A percentile compares a stretch with the other conserved stretches of the same genome.
phyloP scores from a whole-genome alignment of 345 rosid species.

The Dovyalis caffra region DNA sequence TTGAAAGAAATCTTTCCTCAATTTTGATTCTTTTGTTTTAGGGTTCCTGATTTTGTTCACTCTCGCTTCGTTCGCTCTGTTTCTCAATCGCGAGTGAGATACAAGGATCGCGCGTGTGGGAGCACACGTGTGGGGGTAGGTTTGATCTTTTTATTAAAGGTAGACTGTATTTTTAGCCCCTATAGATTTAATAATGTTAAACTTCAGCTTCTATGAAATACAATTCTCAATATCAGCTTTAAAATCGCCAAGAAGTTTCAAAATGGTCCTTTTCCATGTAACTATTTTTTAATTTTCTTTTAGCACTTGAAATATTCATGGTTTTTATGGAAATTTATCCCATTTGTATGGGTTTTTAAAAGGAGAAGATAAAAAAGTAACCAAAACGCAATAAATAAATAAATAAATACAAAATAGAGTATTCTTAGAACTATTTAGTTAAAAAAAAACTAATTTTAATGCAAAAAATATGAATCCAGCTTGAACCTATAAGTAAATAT shows the following conservation, averaged over 20 bases:
- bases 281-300: not conserved
- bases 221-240: not conserved
- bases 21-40: not conserved
- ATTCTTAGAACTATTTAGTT: too few relatives aligned
- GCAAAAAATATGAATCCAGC: too few relatives aligned
- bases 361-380: too few relatives aligned
- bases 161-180: not conserved
- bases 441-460: too few relatives aligned
- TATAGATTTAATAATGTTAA: not conserved
- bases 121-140: not conserved
- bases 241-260: not conserved
- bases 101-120: not conserved
- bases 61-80: not conserved
- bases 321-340: not conserved
- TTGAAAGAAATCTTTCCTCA: not conserved
- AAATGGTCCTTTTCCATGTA: not conserved
- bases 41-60: not conserved
- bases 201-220: not conserved
- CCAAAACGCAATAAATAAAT: too few relatives aligned
- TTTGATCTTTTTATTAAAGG: not conserved
- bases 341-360: not conserved
- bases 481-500: too few relatives aligned
- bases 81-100: conserved; percentile 1
- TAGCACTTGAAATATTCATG: not conserved
- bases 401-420: too few relatives aligned